phyloP scores from a whole-genome alignment of 2,329 filamentous ascomycete genomes.

The Colletotrichum ledebouriae region DNA sequence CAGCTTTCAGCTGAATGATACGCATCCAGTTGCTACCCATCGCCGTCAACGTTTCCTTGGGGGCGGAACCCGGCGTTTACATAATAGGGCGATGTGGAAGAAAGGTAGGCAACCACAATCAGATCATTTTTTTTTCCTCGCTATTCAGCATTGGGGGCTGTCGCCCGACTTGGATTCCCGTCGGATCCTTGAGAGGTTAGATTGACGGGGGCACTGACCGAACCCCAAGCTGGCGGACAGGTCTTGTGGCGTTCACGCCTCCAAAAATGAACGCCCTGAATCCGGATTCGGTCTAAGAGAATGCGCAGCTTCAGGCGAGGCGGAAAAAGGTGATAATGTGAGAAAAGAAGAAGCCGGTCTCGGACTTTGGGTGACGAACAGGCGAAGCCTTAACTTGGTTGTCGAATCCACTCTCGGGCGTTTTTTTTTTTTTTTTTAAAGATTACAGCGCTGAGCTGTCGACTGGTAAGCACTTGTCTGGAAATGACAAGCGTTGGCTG shows the following conservation, averaged over 20 bases:
- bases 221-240: too few species aligned
- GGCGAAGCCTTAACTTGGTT: background rate
- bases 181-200: background rate
- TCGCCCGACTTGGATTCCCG: background rate
- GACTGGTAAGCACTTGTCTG: conserved; percentile 21
- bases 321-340: background rate
- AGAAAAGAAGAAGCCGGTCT: background rate
- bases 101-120: background rate
- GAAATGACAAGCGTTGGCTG: conserved; percentile 9
- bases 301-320: conserved; percentile 8
- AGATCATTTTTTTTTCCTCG: background rate
- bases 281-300: background rate
- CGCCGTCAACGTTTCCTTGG: background rate
- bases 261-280: background rate
- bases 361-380: conserved; percentile 4
- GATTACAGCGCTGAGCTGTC: conserved; percentile 3
- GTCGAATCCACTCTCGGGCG: background rate
- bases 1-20: conserved; percentile 7
- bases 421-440: background rate
- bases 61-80: background rate
- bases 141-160: background rate
- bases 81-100: background rate
- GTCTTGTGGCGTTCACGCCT: too few species aligned
- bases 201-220: too few species aligned
- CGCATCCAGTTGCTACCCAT: background rate